Evolutionary conservation across 2,329 filamentous ascomycete species (phyloP).

Genomic region (Sporothrix curviconia): DNA sequence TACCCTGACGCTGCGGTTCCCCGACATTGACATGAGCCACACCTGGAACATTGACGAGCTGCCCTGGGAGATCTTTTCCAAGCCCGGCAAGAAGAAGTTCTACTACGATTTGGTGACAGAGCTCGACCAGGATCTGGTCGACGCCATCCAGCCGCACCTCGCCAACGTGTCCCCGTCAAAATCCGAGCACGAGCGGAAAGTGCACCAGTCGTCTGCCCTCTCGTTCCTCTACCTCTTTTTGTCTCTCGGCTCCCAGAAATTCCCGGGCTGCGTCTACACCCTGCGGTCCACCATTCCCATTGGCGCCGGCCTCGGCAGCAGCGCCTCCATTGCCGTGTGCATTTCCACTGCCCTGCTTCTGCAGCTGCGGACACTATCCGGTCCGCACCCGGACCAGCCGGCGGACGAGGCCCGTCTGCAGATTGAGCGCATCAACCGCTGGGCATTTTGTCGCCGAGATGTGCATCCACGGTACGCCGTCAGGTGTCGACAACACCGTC

Average conservation of each 20-base stretch:
- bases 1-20: slow-evolving; percentile 81
- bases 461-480: slow-evolving; percentile 95
- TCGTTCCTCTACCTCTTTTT: slow-evolving; percentile 92
- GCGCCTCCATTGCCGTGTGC: slow-evolving; percentile 90
- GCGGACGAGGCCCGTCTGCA: slow-evolving; percentile 80
- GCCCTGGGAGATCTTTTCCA: slow-evolving; percentile 77
- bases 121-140: slow-evolving; percentile 75
- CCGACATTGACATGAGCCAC: slow-evolving; percentile 82
- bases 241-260: slow-evolving; percentile 72
- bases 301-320: slow-evolving; percentile 83
- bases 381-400: slow-evolving; percentile 87
- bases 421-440: slow-evolving; percentile 90
- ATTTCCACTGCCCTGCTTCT: slow-evolving; percentile 75
- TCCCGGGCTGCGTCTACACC: slow-evolving; percentile 79
- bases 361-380: slow-evolving; percentile 80
- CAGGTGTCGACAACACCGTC: slow-evolving; percentile 95
- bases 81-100: slow-evolving; percentile 80
- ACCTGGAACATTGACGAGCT: slow-evolving; percentile 91
- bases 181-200: slow-evolving; percentile 68
- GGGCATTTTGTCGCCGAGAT: slow-evolving; percentile 97
- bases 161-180: slow-evolving; percentile 59
- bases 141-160: slow-evolving; percentile 74
- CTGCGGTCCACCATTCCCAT: slow-evolving; percentile 91
- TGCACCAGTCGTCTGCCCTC: slow-evolving; percentile 73
- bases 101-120: slow-evolving; percentile 86